phyloP scores from a whole-genome alignment of 1,284 basidiomycete genomes.

The Lentinula novae-zelandiae region DNA sequence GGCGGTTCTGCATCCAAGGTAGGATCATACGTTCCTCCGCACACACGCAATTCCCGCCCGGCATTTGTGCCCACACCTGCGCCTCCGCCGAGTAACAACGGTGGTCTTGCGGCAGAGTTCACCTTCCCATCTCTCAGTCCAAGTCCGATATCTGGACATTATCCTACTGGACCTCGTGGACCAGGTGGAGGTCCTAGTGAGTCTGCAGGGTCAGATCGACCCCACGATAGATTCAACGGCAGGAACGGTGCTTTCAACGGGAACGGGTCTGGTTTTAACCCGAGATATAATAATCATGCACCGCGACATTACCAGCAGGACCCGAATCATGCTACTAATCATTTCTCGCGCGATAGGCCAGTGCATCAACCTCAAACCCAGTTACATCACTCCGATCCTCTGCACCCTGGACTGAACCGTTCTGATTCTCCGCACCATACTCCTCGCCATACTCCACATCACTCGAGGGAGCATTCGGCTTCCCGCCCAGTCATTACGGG shows the following conservation, averaged over 20 bases:
- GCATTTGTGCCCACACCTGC: background rate
- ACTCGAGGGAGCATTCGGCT: slow-evolving; percentile 57
- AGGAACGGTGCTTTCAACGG: background rate
- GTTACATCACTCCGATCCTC: slow-evolving; percentile 25
- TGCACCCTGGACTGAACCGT: slow-evolving; percentile 15
- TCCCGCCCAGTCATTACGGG: slow-evolving; percentile 65
- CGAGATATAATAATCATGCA: slow-evolving; percentile 22
- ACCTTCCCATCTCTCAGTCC: slow-evolving; percentile 4
- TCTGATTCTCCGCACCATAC: background rate
- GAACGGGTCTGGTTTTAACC: background rate
- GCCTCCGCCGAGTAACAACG: background rate
- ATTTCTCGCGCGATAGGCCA: slow-evolving; percentile 40
- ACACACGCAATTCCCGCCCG: background rate
- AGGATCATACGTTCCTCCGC: slow-evolving; percentile 2
- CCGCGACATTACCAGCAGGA: slow-evolving; percentile 11
- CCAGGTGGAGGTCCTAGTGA: background rate
- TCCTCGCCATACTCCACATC: slow-evolving; percentile 22
- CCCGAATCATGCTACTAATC: slow-evolving; percentile 23
- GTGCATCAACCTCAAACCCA: slow-evolving; percentile 23
- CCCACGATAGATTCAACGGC: too few relatives aligned
- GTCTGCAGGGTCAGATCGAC: background rate
- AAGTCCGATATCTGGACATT: slow-evolving; percentile 10
- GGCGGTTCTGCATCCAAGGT: background rate
- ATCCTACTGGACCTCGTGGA: slow-evolving; percentile 1
- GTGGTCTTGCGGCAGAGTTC: background rate